phyloP scores from a whole-genome alignment of 352 stramenopile genomes.

The Phytopythium mirpurense region DNA sequence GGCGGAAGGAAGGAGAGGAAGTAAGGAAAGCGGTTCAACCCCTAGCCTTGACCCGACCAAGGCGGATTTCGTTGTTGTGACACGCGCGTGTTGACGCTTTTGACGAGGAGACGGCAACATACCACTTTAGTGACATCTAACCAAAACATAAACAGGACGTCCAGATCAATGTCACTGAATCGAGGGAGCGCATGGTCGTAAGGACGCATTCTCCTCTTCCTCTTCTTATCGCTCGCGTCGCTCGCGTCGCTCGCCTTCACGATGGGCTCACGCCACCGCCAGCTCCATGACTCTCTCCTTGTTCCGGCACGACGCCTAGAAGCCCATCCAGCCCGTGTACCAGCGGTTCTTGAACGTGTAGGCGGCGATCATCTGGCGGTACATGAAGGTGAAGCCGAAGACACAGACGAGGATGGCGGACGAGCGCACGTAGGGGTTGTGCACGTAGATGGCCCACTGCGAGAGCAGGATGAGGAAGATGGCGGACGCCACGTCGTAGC shows the following conservation, averaged over 20 bases:
- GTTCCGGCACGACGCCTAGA: conserved; percentile 26
- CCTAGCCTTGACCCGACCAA: too few species aligned
- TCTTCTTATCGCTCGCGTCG: not conserved
- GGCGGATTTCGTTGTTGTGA: not conserved
- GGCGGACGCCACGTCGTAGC: conserved; percentile 58
- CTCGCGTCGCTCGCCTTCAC: not conserved
- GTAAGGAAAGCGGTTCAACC: too few species aligned
- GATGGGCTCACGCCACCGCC: too few species aligned
- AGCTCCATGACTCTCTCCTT: not conserved
- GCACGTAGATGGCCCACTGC: conserved; percentile 78
- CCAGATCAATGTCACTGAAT: not conserved
- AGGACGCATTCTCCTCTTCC: not conserved
- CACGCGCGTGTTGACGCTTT: not conserved
- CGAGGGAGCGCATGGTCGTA: not conserved
- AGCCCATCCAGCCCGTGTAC: conserved; percentile 84
- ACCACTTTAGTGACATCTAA: conserved; percentile 4
- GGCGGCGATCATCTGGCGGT: conserved; percentile 74
- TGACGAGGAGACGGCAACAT: not conserved
- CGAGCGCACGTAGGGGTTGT: conserved; percentile 50
- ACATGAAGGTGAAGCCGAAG: conserved; percentile 75
- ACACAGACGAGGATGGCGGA: conserved; percentile 48
- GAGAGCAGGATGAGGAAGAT: conserved; percentile 75
- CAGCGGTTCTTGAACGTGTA: conserved; percentile 89
- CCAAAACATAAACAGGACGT: not conserved
- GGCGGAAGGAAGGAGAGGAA: not conserved